A percentile compares a stretch with the other conserved stretches of the same genome.
Evolutionary conservation across 2,329 filamentous ascomycete genomes (phyloP).

Genomic region (Colletotrichum acutatum): DNA sequence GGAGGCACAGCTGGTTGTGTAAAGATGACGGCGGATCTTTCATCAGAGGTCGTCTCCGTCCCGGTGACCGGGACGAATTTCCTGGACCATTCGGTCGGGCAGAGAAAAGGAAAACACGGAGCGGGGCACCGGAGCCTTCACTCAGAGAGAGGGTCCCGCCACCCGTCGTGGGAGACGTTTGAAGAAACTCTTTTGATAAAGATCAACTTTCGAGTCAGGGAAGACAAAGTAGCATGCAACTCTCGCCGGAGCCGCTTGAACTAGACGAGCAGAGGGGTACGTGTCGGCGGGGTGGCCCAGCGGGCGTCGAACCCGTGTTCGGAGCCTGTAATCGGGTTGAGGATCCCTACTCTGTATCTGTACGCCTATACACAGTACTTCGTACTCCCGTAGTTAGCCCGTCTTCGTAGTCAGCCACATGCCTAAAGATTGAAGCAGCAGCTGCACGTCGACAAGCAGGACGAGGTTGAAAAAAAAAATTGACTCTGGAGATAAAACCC

Average conservation of each 20-base stretch:
- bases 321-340: neutral
- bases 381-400: too few species aligned
- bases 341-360: too few species aligned
- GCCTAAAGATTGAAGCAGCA: neutral
- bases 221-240: neutral
- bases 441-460: neutral
- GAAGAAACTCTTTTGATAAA: neutral
- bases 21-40: neutral
- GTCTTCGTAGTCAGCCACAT: neutral
- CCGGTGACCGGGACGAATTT: neutral
- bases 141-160: neutral
- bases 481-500: neutral
- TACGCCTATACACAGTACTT: too few species aligned
- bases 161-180: neutral
- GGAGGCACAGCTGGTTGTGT: neutral
- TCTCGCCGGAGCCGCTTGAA: neutral
- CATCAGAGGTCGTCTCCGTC: neutral
- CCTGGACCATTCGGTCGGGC: neutral
- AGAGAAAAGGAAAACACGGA: neutral
- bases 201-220: conserved; percentile 7
- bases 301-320: neutral
- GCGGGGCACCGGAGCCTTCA: neutral
- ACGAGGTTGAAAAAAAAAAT: neutral
- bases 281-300: neutral
- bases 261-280: neutral